phyloP scores from a whole-genome alignment of 371 early-diverging fungal genomes.

The Nosema muscidifuracis region DNA sequence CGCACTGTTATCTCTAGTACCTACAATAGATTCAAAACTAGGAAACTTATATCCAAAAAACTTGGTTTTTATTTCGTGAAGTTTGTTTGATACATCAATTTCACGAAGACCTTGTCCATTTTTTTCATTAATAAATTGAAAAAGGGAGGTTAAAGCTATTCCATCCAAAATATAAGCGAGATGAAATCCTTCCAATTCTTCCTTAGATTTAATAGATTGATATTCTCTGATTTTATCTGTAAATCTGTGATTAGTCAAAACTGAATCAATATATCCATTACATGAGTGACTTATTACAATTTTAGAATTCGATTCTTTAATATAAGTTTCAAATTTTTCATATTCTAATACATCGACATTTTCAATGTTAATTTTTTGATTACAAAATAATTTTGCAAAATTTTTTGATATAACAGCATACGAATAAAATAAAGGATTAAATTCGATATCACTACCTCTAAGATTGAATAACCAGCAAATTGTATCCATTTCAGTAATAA shows the following conservation, averaged over 20 bases:
- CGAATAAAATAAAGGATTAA: constrained; percentile 91
- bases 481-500: constrained; percentile 58
- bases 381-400: constrained; percentile 70
- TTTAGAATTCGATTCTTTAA: neutral
- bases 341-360: constrained; percentile 58
- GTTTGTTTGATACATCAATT: constrained; percentile 71
- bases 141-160: constrained; percentile 76
- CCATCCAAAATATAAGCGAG: constrained; percentile 84
- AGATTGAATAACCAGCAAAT: constrained; percentile 79
- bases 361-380: constrained; percentile 68
- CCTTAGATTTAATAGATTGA: constrained; percentile 69
- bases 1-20: constrained; percentile 85
- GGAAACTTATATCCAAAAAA: constrained; percentile 66
- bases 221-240: constrained; percentile 22
- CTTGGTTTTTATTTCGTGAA: constrained; percentile 68
- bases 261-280: constrained; percentile 60
- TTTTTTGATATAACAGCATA: constrained; percentile 72
- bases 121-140: constrained; percentile 84
- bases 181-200: constrained; percentile 81
- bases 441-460: constrained; percentile 87
- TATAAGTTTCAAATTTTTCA: constrained; percentile 39
- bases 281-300: constrained; percentile 64
- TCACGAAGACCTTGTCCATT: constrained; percentile 67
- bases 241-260: constrained; percentile 13
- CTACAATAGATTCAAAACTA: constrained; percentile 91